Evolutionary conservation across 2,329 filamentous ascomycete species (phyloP), one percentile per base, ranked within the genome.

Genomic region (Diaporthe humulicola): DNA sequence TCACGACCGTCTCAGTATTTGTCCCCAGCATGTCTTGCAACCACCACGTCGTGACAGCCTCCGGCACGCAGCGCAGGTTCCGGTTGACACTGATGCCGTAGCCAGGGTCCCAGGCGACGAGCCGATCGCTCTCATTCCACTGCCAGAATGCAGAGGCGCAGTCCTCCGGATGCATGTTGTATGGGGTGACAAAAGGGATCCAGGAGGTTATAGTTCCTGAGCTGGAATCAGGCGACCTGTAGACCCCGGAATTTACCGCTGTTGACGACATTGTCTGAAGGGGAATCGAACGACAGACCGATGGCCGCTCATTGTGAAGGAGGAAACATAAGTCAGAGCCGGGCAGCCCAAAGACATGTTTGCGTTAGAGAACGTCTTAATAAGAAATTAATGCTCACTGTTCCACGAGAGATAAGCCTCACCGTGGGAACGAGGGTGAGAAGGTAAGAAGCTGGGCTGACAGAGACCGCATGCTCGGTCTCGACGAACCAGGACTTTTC

Each of bases 21-120:
- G 30, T 14, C 10, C 61, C 61, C 30, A 67, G 22, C 42, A 17
- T 25, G 19, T 30, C 30, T 38, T 67, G 61, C 28, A 10, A 8
- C 61, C 61, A 67, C 61, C 61, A 67, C 9, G 61, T 67, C 15
- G 61, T 67, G 5, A 38, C 61, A 33, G 61, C 61, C 17, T 67
- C 22, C 19, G 61, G 61, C 42, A 67, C 42, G 30, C 61, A 67
- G 19, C 61, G 61, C 14, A 67, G 22, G 61, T 67, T 67, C 19
- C 8, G 42, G 14, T 67, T n/a, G 22, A 67, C 61, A 19, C 28
- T 50, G 30, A 67, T 67, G 6, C 61, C 61, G 15, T 67, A 67
- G 1, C 61, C 61, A 3, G 61, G 61, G 17, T 67, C 61, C 61
- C 61, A 67, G 22, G 42, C 61, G 10, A 67, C 42, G 15, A 38